Evolutionary conservation across 805 yeast genomes (phyloP), one percentile per base, ranked within the genome.

Genomic region (Candida sithepensis): DNA sequence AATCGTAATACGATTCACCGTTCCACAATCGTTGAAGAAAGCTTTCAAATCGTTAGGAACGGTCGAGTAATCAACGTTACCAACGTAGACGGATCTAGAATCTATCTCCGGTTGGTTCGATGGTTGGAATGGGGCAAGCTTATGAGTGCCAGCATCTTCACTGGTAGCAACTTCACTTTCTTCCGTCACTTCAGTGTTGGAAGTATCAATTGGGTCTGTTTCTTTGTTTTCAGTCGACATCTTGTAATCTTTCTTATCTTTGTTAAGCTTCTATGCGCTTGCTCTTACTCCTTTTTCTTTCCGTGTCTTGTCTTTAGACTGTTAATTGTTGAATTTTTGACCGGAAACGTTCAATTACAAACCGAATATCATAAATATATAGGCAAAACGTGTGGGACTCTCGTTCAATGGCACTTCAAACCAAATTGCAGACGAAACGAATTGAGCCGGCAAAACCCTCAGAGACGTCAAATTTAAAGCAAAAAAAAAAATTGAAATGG

Each of bases 11-110:
- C 96, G 75, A 61, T 86, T 84, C 46, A 89, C 85, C 16, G 77
- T 74, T 1, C 96, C 96, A 40, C 82, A 81, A 12, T 77, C 67
- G 44, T 78, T 74, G 66, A 88, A 86, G 53, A 82, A 84, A 48
- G 83, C 78, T 60, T 85, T 89, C 30, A 88, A 71, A 57, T 88
- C 96, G 52, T 81, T 80, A 32, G 95, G 91, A 19, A 85, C 77
- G 7, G 88, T 68, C 12, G 78, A 82, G 61, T 83, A 87, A 60
- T 88, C 96, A 30, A 89, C 94, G 58, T 87, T 88, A 10, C 96
- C 96, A 28, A 88, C 88, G 64, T 82, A 88, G 14, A 88, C 73
- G 2, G 90, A 82, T 51, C 91, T 76, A 3, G 85, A 73, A 63
- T 88, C 96, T n/a, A 83, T 76, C 47, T 85, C 92, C 42, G 54